Percentiles rank a stretch among this genome's conserved stretches.
Evolutionary conservation across 306 rosid species (phyloP).

Genomic region (Begonia fuchsioides): DNA sequence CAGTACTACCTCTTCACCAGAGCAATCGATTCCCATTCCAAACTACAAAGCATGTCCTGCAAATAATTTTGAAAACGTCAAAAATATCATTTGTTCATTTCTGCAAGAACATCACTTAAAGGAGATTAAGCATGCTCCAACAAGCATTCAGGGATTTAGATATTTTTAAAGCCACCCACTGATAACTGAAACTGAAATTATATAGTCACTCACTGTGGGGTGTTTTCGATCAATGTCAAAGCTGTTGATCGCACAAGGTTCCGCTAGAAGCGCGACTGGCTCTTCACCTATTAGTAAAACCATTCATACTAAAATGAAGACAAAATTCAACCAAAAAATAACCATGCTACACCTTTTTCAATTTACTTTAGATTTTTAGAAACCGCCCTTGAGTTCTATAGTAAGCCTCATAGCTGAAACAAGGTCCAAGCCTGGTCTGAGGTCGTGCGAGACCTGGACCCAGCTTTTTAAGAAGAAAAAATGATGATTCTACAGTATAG

Average conservation of each 20-base stretch:
- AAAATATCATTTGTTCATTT: background rate
- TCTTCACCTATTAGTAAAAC: conserved; percentile 43
- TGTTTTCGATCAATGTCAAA: conserved; percentile 71
- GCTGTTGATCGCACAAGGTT: conserved; percentile 90
- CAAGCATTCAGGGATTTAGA: no score
- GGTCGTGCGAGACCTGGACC: background rate
- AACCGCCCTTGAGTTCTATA: no score
- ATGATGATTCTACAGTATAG: background rate
- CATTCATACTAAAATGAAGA: background rate
- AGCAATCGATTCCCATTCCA: conserved; percentile 92
- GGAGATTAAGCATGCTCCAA: no score
- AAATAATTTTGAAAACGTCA: conserved; percentile 9
- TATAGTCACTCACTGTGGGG: conserved; percentile 54
- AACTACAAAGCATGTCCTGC: conserved; percentile 79
- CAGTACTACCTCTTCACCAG: no score
- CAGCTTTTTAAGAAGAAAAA: no score
- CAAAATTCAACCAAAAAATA: no score
- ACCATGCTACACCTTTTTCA: background rate
- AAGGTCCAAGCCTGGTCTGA: background rate
- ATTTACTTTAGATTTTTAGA: no score
- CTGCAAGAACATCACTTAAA: no score
- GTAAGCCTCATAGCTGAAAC: no score
- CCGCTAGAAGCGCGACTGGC: conserved; percentile 63
- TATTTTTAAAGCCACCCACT: no score
- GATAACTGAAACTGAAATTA: no score